phyloP scores from a whole-genome alignment of 75 land plant genomes.

The Adiantum capillusveneris region DNA sequence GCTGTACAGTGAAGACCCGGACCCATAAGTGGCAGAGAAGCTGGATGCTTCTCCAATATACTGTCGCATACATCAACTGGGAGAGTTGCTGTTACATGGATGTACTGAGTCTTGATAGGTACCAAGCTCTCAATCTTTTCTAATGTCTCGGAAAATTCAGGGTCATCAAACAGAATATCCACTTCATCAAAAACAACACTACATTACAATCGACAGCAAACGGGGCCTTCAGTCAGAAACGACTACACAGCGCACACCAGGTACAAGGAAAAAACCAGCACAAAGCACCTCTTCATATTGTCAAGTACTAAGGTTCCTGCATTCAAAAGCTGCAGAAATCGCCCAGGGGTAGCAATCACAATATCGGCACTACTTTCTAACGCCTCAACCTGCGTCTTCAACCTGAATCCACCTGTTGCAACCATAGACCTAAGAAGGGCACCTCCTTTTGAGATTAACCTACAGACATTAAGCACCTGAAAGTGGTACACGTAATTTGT shows the following conservation, averaged over 20 bases:
- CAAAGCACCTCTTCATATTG: slow-evolving; percentile 58
- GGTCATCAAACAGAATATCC: slow-evolving; percentile 80
- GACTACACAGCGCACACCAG: too few relatives aligned
- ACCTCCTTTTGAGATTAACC: slow-evolving; percentile 71
- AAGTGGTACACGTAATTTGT: slow-evolving; percentile 1
- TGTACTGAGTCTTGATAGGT: slow-evolving; percentile 64
- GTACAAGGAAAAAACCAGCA: background rate
- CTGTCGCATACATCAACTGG: slow-evolving; percentile 85
- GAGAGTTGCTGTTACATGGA: slow-evolving; percentile 96
- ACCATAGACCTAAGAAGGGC: slow-evolving; percentile 86
- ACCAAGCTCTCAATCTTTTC: slow-evolving; percentile 45
- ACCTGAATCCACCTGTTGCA: slow-evolving; percentile 90
- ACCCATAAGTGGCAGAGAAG: slow-evolving; percentile 72
- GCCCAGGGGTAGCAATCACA: slow-evolving; percentile 94
- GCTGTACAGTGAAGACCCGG: slow-evolving; percentile 93
- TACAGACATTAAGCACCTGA: slow-evolving; percentile 80
- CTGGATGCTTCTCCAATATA: slow-evolving; percentile 68
- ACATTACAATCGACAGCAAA: too few relatives aligned
- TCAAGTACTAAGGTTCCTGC: slow-evolving; percentile 52
- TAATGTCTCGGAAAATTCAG: slow-evolving; percentile 69
- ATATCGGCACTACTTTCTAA: slow-evolving; percentile 67
- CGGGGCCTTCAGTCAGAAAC: too few relatives aligned
- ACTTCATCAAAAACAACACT: slow-evolving; percentile 97
- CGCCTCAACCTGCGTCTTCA: slow-evolving; percentile 83
- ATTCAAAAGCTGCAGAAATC: slow-evolving; percentile 63